Percentiles rank a stretch among this genome's conserved stretches.
Conservation (phyloP, 345 rosid genomes). For the Boechera stricta region DNA sequence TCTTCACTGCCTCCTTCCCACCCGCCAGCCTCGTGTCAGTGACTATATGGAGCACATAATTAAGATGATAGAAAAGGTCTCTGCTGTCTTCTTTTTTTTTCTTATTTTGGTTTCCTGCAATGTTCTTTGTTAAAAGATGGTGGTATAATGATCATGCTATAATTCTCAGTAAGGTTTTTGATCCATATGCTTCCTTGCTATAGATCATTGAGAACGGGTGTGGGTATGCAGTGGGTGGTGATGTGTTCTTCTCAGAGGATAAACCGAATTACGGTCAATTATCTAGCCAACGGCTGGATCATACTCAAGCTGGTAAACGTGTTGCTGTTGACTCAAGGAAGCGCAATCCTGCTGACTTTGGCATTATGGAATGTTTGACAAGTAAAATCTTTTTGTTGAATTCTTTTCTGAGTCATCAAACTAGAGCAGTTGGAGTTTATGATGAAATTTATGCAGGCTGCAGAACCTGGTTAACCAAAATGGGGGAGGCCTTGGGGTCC, state of each 20-base stretch:
- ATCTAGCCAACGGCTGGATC: constrained; percentile 65
- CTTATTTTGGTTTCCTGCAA: not conserved
- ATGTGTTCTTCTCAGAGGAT: constrained; percentile 73
- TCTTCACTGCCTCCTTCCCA: constrained; percentile 24
- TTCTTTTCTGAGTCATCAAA: not conserved
- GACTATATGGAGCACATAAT: constrained; percentile 54
- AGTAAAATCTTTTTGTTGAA: not conserved
- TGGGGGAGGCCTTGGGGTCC: not conserved
- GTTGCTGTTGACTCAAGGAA: constrained; percentile 74
- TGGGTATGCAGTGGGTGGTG: constrained; percentile 68
- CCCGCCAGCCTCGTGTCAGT: constrained; percentile 26
- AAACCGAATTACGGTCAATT: constrained; percentile 68
- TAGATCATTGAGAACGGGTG: constrained; percentile 71
- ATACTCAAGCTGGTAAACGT: constrained; percentile 71
- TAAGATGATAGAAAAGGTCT: constrained; percentile 47
- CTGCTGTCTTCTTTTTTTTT: not conserved
- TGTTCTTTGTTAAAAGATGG: not conserved
- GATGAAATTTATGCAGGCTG: not conserved
- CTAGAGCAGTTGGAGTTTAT: not conserved
- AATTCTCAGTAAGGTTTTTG: not conserved
- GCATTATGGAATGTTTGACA: not conserved
- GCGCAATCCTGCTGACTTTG: constrained; percentile 22
- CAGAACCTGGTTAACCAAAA: not conserved
- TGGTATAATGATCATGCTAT: not conserved
- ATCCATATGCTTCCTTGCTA: constrained; percentile 17